Base-by-base conservation (phyloP, 2,329 filamentous ascomycete species). In the Claviceps quebecensis region DNA sequence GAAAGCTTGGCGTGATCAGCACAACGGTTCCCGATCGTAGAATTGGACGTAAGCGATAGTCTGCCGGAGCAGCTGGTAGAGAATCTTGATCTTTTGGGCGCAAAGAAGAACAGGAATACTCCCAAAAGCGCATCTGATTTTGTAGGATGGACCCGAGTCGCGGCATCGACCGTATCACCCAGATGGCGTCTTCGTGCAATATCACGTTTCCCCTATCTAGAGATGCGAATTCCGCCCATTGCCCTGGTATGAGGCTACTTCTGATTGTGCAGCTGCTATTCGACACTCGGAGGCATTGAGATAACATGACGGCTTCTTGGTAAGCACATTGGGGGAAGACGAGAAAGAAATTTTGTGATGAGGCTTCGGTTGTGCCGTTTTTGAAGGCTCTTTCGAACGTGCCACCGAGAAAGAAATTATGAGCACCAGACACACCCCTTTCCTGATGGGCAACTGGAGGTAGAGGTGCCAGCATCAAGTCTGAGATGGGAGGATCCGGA, bases 151-250 rank as follows among this genome's bases (percentile, higher is more conserved):
- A 53, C 17, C 56, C 40, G 9, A 77, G 55, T 0, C 57, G 53
- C 1, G 72, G 70, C 47, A 77, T 67, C 2, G 62, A 61, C 7
- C 70, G 63, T 5, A 74, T 53, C 5, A 60, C 60, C 58, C 62
- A 65, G 9, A 67, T 55, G 4, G 63, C 63, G 13, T 67, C 61
- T 58, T 76, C 72, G 53, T 77, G 72, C 3, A 77, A 60, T 38
- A 78, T 69, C 11, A 76, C 59, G 47, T 59, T 54, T 19, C 65
- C 61, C 43, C 57, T 48, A 0, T 57, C 52, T 3, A 57, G 53
- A 17, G 60, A 61, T 8, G 61, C 34, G 54, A 80, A 78, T 17
- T 61, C 63, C 4, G 61, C 54, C 76, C 77, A 80, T 8, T 72
- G 65, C 1, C 76, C 75, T 5, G 66, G 38, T 1, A 59, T 59